Conservation (phyloP, 2,329 filamentous ascomycete genomes). For the Colletotrichum scovillei region DNA sequence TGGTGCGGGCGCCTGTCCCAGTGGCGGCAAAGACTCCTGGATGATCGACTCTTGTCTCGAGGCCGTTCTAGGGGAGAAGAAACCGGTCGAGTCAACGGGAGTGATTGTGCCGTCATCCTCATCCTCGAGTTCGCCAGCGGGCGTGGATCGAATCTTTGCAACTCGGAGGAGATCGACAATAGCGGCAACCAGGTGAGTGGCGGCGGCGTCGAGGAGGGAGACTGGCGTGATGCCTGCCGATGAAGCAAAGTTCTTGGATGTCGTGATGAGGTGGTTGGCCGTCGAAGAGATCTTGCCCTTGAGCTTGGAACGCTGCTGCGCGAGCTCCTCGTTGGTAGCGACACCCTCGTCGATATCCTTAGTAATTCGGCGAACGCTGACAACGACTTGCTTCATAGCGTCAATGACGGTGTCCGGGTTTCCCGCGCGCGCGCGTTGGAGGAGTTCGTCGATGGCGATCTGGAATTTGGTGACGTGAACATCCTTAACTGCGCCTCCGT, state of each 20-base stretch:
- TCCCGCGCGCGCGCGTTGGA: conserved; percentile 80
- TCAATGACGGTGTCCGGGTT: conserved; percentile 81
- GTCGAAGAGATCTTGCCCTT: conserved; percentile 89
- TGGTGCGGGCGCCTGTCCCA: conserved; percentile 62
- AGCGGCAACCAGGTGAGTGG: conserved; percentile 87
- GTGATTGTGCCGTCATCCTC: conserved; percentile 77
- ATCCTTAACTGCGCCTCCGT: conserved; percentile 86
- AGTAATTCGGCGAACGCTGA: conserved; percentile 85
- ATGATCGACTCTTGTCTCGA: conserved; percentile 45
- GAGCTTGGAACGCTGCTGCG: conserved; percentile 74
- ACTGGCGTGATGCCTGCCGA: conserved; percentile 89
- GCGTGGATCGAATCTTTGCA: conserved; percentile 85
- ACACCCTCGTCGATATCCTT: conserved; percentile 77
- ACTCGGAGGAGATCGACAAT: conserved; percentile 86
- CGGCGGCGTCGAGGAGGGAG: conserved; percentile 92
- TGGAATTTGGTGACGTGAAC: conserved; percentile 96
- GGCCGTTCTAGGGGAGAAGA: conserved; percentile 71
- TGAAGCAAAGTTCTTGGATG: conserved; percentile 89
- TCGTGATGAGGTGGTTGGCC: conserved; percentile 95
- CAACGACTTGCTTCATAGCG: conserved; percentile 87
- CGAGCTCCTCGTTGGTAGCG: conserved; percentile 62
- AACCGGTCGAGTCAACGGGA: conserved; percentile 75
- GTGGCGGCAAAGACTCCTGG: conserved; percentile 45
- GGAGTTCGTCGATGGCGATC: conserved; percentile 89
- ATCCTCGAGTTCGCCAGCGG: conserved; percentile 79